Percentiles rank a stretch among this genome's conserved stretches.
Evolutionary conservation across 1,284 basidiomycete genomes (phyloP).

Genomic region (Tetrapyrgos nigripes): DNA sequence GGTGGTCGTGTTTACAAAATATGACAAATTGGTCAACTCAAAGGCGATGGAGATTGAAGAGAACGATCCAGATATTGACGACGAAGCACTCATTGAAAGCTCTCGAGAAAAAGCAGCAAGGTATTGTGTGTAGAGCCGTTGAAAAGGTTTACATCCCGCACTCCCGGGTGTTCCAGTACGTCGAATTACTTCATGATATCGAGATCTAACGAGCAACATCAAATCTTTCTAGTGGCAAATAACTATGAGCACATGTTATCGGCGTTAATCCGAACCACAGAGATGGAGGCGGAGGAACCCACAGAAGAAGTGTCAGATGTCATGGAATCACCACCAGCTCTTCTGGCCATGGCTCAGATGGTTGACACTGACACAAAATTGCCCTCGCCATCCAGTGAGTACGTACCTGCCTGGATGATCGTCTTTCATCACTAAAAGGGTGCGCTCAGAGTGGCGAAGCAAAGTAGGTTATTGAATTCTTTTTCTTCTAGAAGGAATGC

Average conservation of each 20-base stretch:
- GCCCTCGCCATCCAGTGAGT: conserved; percentile 30
- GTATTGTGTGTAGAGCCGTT: conserved; percentile 9
- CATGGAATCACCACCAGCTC: conserved; percentile 13
- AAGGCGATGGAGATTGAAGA: conserved; percentile 10
- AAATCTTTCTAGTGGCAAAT: too few species aligned
- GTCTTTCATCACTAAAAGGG: neutral
- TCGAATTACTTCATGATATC: neutral
- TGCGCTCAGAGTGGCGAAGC: conserved; percentile 16
- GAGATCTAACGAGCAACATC: neutral
- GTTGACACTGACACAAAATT: conserved; percentile 26
- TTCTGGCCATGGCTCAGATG: conserved; percentile 30
- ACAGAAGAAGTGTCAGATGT: conserved; percentile 17
- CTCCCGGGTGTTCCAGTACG: conserved; percentile 17
- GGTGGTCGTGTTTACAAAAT: conserved; percentile 36
- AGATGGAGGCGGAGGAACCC: conserved; percentile 1
- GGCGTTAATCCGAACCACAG: conserved; percentile 21
- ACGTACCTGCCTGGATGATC: neutral
- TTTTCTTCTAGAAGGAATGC: neutral
- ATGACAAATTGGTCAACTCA: conserved; percentile 26
- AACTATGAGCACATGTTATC: conserved; percentile 18
- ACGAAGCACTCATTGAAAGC: neutral
- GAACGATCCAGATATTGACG: conserved; percentile 4
- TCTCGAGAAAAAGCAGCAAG: conserved; percentile 3
- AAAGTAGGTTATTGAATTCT: conserved; percentile 18
- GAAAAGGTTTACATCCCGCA: neutral